These are phyloP conservation scores for Moesziomyces parantarcticus DNA, from an alignment of 1,284 basidiomycete species.

Conservation along the genomic window DNA sequence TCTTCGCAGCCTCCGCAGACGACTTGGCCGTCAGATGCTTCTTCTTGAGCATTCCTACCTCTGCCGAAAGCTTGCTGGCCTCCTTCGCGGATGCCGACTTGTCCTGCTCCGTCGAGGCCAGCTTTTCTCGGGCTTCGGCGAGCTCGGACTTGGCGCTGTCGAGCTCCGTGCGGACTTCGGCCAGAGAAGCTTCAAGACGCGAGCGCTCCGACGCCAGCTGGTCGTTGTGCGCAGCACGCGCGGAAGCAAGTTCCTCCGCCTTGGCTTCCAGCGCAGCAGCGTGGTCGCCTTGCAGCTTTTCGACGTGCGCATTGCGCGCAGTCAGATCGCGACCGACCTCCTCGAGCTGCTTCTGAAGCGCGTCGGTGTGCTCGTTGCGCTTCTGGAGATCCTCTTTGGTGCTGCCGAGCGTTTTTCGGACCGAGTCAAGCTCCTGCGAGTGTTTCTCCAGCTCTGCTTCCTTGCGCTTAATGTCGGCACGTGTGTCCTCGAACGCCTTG, in stretches of 20 bases:
- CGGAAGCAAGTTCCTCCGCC: slow-evolving; percentile 8
- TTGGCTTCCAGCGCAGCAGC: slow-evolving; percentile 12
- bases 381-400: slow-evolving; percentile 19
- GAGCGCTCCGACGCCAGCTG: slow-evolving; percentile 16
- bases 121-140: slow-evolving; percentile 1
- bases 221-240: slow-evolving; percentile 11
- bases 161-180: slow-evolving; percentile 11
- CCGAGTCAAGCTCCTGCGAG: slow-evolving; percentile 5
- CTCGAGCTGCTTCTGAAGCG: slow-evolving; percentile 11
- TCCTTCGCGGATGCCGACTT: slow-evolving; percentile 3
- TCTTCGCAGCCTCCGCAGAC: slow-evolving; percentile 37
- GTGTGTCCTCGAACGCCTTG: slow-evolving; percentile 18
- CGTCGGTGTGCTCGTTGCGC: slow-evolving; percentile 2
- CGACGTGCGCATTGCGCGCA: slow-evolving; percentile 9
- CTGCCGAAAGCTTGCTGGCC: slow-evolving; percentile 28
- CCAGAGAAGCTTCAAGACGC: slow-evolving; percentile 11
- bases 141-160: slow-evolving; percentile 12
- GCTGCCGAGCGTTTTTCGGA: not conserved
- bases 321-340: slow-evolving; percentile 1
- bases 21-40: slow-evolving; percentile 51
- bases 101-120: slow-evolving; percentile 11
- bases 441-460: slow-evolving; percentile 15
- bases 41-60: slow-evolving; percentile 34
- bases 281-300: slow-evolving; percentile 11
- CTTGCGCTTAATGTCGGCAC: slow-evolving; percentile 16